Evolutionary conservation across 2,329 filamentous ascomycete species (phyloP), one percentile per base, ranked within the genome.

Genomic region (Myriangium duriaei): DNA sequence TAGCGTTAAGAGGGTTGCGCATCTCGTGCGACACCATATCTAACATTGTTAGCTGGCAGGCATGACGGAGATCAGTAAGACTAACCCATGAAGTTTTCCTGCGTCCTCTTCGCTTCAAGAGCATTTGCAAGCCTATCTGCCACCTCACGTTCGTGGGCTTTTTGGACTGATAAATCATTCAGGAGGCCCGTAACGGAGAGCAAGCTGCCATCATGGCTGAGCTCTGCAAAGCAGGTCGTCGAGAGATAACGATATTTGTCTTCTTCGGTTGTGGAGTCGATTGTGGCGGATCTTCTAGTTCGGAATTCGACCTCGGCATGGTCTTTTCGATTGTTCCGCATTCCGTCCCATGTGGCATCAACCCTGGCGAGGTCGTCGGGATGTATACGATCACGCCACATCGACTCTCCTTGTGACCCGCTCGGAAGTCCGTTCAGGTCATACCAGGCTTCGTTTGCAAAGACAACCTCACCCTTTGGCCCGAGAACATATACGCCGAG

Each of bases 71-170:
- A n/a, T 14, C 10, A 9, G 14, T 11, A 11, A n/a, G 12, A 2
- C 9, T 9, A 12, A 39, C 36, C 36, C 36, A 39, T 39, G 30
- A 39, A 39, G 12, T 39, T 39, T 14, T 39, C 36, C 16, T 51
- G 53, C 33, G 55, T 49, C 11, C 53, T 38, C 35, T 59, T 60
- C 5, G 51, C 51, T 41, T 59, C 57, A n/a, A 57, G 44, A 3
- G 55, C 57, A 33, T 59, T 54, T 21, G 57, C 45, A 2, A 58
- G 45, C 30, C 50, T 46, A 30, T 52, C 47, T 3, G 46, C 34
- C 3, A 52, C 19, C 7, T 39, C 36, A 11, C 36, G 6, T n/a
- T 39, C 36, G 12, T 32, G 36, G 7, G 36, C 30, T 29, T 21
- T 16, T 12, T 39, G 36, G n/a, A 33, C 11, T 11, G 36, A 32